A percentile compares a stretch with the other conserved stretches of the same genome.
Conservation (phyloP, 2,329 filamentous ascomycete genomes). For the Penicillium sp. region DNA sequence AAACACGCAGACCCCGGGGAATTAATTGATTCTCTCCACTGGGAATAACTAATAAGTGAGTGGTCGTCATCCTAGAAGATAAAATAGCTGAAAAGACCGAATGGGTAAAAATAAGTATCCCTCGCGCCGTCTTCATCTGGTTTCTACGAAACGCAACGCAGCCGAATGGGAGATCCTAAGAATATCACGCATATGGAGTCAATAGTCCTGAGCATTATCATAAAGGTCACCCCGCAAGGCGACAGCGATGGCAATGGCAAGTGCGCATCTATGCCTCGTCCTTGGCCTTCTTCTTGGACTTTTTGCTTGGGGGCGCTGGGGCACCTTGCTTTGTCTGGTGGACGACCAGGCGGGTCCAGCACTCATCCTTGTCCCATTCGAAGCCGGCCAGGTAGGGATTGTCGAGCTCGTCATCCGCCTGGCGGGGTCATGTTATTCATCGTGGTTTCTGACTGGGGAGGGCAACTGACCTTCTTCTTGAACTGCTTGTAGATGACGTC, state of each 20-base stretch:
- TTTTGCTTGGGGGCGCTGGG: constrained; percentile 47
- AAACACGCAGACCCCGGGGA: not conserved
- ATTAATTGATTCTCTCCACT: constrained; percentile 8
- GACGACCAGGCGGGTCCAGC: constrained; percentile 83
- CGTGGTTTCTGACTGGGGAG: not conserved
- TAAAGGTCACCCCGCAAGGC: not conserved
- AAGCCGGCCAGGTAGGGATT: constrained; percentile 87
- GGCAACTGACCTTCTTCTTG: constrained; percentile 81
- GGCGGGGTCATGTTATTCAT: constrained; percentile 9
- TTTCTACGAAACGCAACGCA: constrained; percentile 28
- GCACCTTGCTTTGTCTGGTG: constrained; percentile 74
- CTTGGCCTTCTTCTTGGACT: constrained; percentile 59
- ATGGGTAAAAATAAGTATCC: constrained; percentile 13
- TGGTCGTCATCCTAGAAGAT: constrained; percentile 5
- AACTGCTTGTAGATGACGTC: constrained; percentile 95
- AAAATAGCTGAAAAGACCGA: constrained; percentile 11
- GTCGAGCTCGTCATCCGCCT: constrained; percentile 91
- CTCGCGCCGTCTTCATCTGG: constrained; percentile 27
- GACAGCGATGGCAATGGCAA: not conserved
- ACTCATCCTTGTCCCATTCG: constrained; percentile 94
- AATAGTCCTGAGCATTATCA: constrained; percentile 11
- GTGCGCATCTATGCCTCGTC: constrained; percentile 33
- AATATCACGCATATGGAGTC: constrained; percentile 6
- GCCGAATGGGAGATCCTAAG: constrained; percentile 3
- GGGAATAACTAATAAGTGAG: constrained; percentile 13